phyloP scores from a whole-genome alignment of 768 basidiomycete genomes.

The Tulasnella sp. region DNA sequence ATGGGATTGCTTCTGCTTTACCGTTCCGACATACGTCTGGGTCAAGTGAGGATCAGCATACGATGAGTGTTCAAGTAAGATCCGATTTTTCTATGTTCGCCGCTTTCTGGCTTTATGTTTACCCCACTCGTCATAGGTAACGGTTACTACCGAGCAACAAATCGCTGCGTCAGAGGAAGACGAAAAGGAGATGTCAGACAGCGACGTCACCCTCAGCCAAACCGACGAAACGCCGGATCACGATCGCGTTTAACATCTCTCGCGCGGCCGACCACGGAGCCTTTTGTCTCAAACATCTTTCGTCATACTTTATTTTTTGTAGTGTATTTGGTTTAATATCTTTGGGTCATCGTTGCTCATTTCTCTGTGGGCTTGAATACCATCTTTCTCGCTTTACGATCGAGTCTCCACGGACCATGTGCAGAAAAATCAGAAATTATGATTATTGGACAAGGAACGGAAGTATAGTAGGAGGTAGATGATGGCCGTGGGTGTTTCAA shows the following conservation, averaged over 20 bases:
- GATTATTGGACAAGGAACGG: neutral
- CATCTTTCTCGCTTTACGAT: neutral
- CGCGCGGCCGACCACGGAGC: neutral
- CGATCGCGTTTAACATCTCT: neutral
- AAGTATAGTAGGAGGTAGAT: neutral
- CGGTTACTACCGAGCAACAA: slow-evolving; percentile 20
- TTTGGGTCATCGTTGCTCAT: neutral
- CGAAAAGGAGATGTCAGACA: neutral
- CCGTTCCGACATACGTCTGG: neutral
- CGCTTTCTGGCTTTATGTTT: neutral
- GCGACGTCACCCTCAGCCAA: neutral
- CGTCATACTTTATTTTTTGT: neutral
- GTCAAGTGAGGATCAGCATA: slow-evolving; percentile 10
- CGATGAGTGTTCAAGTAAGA: slow-evolving; percentile 18
- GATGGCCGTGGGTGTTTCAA: neutral
- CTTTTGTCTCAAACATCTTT: neutral
- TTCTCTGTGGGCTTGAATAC: neutral
- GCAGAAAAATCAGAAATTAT: neutral
- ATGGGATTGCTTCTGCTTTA: neutral
- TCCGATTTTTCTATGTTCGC: neutral
- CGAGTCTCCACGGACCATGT: neutral
- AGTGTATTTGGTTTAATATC: neutral
- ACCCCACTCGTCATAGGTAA: slow-evolving; percentile 1
- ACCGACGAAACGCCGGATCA: neutral
- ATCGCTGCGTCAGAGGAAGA: neutral